Evolutionary conservation across 148 eudicot species (phyloP).

Genomic region (Vaccinium myrtillus): DNA sequence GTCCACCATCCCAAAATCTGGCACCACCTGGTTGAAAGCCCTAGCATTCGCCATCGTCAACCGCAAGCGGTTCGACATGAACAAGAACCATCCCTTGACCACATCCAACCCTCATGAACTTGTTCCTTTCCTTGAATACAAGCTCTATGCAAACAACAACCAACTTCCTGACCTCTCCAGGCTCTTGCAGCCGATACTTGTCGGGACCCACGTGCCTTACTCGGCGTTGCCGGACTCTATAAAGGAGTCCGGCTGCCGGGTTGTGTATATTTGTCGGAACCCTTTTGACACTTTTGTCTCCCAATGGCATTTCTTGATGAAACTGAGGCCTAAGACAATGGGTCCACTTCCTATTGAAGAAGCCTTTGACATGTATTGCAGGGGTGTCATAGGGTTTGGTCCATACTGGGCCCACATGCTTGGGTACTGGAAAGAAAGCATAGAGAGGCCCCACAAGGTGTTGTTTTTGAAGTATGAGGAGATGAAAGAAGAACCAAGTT

Average conservation of each 20-base stretch:
- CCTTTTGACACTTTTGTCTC: conserved; percentile 59
- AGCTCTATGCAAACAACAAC: conserved; percentile 30
- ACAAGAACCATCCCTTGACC: conserved; percentile 39
- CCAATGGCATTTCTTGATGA: conserved; percentile 43
- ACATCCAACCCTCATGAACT: conserved; percentile 59
- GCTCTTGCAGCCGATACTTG: conserved; percentile 32
- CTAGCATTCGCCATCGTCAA: conserved; percentile 39
- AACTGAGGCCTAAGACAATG: conserved; percentile 25
- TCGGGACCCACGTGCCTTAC: conserved; percentile 52
- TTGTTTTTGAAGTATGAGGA: conserved; percentile 51
- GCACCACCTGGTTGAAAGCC: conserved; percentile 76
- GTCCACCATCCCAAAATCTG: conserved; percentile 55
- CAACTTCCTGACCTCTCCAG: conserved; percentile 23
- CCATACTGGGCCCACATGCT: conserved; percentile 65
- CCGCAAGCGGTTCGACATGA: conserved; percentile 10
- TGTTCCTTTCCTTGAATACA: conserved; percentile 58
- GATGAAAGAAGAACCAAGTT: conserved; percentile 20
- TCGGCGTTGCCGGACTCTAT: conserved; percentile 38
- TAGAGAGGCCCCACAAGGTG: conserved; percentile 43
- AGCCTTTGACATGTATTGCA: conserved; percentile 53
- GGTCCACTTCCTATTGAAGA: conserved; percentile 43
- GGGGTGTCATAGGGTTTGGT: conserved; percentile 43
- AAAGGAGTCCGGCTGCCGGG: conserved; percentile 26
- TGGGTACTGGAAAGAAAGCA: conserved; percentile 46
- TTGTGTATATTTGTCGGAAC: conserved; percentile 59